Evolutionary conservation across 78 protist genomes (phyloP), one percentile per base, ranked within the genome.

Genomic region (Capsaspora owczarzaki): DNA sequence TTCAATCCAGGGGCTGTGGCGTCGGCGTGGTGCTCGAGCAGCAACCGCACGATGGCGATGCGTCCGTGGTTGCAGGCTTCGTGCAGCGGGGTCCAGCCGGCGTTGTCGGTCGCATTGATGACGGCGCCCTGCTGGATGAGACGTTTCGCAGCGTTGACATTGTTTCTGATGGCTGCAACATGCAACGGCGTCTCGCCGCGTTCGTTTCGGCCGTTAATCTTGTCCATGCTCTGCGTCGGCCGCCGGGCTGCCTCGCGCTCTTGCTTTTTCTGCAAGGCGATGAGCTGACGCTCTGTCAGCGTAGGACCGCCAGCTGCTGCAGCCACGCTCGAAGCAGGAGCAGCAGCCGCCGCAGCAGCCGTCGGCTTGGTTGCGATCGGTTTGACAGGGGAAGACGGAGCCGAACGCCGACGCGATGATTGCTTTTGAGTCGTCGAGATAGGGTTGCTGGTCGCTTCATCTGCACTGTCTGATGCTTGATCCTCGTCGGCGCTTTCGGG

Each of bases 31-130:
- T 35, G 63, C 20, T 1, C 31, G 42, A 80, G 61, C 20, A 80
- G 75, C 6, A 66, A 5, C 47, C n/a, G 43, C n/a, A 69, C 83
- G 38, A 68, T 12, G 42, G 37, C 74, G 5, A 2, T 0, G 76
- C 46, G 61, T 38, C 83, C 83, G 83, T 80, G 76, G 20, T 68
- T 69, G 35, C 51, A 8, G 33, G 83, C 83, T 41, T 80, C 83
- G 76, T 80, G 83, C 37, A 80, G 83, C 14, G 83, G 43, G 22
- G 78, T 80, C 83, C 83, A 80, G 12, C 76, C 76, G 2, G 78
- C 83, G 60, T 80, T 4, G 66, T 80, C 83, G 14, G 43, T 6
- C 27, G 76, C 5, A 46, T 80, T 66, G 61, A 69, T 77, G 8
- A 69, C 74, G 0, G 83, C 83, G 41, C 82, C 82, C 75, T 1